Base-by-base conservation (phyloP, 179 eudicot species). In the Silene coronaria region DNA sequence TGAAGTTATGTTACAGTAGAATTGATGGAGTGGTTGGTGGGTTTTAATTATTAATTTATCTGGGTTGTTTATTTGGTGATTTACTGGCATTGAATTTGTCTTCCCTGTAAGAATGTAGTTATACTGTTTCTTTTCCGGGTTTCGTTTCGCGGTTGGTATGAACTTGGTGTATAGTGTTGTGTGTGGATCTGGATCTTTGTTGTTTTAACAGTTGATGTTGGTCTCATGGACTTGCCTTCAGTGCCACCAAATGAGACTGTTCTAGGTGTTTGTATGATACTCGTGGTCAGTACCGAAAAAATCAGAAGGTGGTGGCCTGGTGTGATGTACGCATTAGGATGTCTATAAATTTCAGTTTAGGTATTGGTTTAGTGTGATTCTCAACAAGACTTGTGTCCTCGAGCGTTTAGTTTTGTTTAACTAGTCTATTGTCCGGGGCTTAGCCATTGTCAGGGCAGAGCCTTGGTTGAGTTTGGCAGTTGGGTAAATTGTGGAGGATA, bases 1-100 rank as follows among this genome's bases (percentile, higher is more conserved):
- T 42, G 60, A 38, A 36, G 21, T 65, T 65, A 23, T 30, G 59
- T 26, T 69, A 14, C 67, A 30, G 30, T 28, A 48, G 58, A 3
- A 19, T 24, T 55, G 48, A 34, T 67, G 74, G 30, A 67, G 27
- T 70, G 75, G 55, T 22, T 68, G 75, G 30, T 23, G 10, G 32
- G 30, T 67, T 34, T 14, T 8, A 23, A 42, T 45, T 28, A 12
- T 51, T 32, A 7, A 6, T 61, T 26, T 61, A 23, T 22, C 55
- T 28, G 57, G 63, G 70, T 51, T 32, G 74, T 42, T 46, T n/a
- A 16, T 59, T 60, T 73, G 53, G 71, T 76, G 77, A 46, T 76
- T 76, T 67, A 64, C 66, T 77, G 66, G 21, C 21, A 71, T 48
- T 77, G 72, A 21, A 51, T 53, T 46, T 77, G 17, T 9, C 24